Base-by-base conservation (phyloP, 345 rosid genomes). In the Pugionium cornutum region DNA sequence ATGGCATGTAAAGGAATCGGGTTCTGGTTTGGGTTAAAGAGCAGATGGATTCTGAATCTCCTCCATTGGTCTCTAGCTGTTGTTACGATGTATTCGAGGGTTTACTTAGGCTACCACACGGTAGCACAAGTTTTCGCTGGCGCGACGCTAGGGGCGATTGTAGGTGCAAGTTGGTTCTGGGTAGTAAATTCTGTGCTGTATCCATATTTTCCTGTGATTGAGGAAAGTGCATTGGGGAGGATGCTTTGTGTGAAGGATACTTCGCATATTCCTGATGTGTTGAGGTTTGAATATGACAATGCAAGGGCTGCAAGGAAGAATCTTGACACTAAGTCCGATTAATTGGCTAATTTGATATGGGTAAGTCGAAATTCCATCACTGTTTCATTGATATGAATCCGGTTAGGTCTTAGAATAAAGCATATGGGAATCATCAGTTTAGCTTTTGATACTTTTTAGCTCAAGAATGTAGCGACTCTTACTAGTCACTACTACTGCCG, bases 201-300 rank as follows among this genome's bases (percentile, higher is more conserved):
- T 67, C 51, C 69, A 5, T 82, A 76, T 72, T 91, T 94, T 58
- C 88, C 89, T 30, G 66, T 73, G 68, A 88, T 94, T 47, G 99
- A 94, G 47, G 92, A 89, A 73, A 91, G 95, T 67, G 62, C 55
- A 3, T 56, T 89, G 33, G 97, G 99, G 80, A 85, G 87, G 76
- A 62, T 59, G 77, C 76, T 94, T 9, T 87, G 76, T 79, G 77
- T 89, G 39, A 94, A 94, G 82, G 99, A 94, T 75, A 94, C 96
- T 68, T 94, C 99, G 7, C 97, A 94, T 77, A 85, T 94, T 61
- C 77, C 72, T 33, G 78, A 94, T 68, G 91, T 87, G 56, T 82
- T 91, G 81, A 83, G 87, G 80, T 91, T 94, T 67, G 99, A 94
- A 78, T 94, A 91, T 52, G 95, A 94, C 46, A 91, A 90, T 74